Conservation (phyloP, 345 rosid species). For the Xanthoceras sorbifolium region DNA sequence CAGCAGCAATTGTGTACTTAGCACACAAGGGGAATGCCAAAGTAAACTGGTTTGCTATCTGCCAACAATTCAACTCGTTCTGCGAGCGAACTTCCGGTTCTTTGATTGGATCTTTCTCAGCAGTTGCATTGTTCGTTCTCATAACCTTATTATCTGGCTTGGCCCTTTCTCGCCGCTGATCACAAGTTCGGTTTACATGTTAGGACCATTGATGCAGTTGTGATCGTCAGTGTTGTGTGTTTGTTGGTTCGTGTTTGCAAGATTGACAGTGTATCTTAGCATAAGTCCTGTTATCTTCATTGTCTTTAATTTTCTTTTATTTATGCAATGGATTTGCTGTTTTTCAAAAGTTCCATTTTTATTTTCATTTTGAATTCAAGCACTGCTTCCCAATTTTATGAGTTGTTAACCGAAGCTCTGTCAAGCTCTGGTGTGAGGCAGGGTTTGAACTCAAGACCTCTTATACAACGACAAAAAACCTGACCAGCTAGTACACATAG, state of each 20-base stretch:
- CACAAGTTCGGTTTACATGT: conserved; percentile 4
- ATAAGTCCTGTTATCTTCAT: not conserved
- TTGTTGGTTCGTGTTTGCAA: conserved; percentile 13
- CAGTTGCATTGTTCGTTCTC: conserved; percentile 39
- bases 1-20: conserved; percentile 74
- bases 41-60: conserved; percentile 74
- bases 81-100: conserved; percentile 76
- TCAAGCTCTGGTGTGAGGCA: not conserved
- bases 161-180: conserved; percentile 55
- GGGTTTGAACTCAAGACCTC: no score
- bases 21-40: conserved; percentile 73
- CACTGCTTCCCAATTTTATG: not conserved
- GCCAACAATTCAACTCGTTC: conserved; percentile 78
- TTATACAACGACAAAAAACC: no score
- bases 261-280: not conserved
- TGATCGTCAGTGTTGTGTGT: conserved; percentile 4
- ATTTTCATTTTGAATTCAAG: not conserved
- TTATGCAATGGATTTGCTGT: conserved; percentile 1
- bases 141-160: conserved; percentile 50
- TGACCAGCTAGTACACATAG: no score
- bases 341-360: not conserved
- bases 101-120: conserved; percentile 70
- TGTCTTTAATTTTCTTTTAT: not conserved
- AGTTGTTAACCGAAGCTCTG: no score
- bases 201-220: not conserved